A percentile compares a stretch with the other conserved stretches of the same genome.
Conservation (phyloP, 371 early-diverging fungal species). For the Phascolomyces articulosus region DNA sequence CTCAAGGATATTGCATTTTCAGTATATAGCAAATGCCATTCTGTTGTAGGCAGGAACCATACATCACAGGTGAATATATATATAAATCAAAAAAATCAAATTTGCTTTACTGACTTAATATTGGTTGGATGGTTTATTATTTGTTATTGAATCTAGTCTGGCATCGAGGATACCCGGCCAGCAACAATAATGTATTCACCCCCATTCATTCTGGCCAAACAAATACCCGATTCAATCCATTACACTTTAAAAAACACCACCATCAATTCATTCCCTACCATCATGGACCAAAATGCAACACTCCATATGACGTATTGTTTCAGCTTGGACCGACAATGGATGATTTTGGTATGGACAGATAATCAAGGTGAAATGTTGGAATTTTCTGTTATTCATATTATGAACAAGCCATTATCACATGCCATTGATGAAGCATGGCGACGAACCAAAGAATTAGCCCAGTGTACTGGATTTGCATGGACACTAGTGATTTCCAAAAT, state of each 20-base stretch:
- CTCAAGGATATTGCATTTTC: slow-evolving; percentile 66
- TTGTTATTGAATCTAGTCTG: too few species aligned
- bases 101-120: too few species aligned
- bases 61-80: slow-evolving; percentile 20
- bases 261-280: slow-evolving; percentile 23
- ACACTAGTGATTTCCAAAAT: slow-evolving; percentile 51
- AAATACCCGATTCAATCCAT: slow-evolving; percentile 38
- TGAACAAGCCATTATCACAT: slow-evolving; percentile 9
- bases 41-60: slow-evolving; percentile 38
- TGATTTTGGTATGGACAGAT: slow-evolving; percentile 64
- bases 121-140: too few species aligned
- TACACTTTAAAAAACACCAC: slow-evolving; percentile 45
- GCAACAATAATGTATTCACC: slow-evolving; percentile 52
- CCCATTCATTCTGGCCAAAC: slow-evolving; percentile 54
- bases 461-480: slow-evolving; percentile 38
- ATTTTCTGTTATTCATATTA: slow-evolving; percentile 29
- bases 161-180: slow-evolving; percentile 21
- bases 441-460: slow-evolving; percentile 32
- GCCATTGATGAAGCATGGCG: slow-evolving; percentile 48
- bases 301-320: slow-evolving; percentile 63
- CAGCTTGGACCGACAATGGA: slow-evolving; percentile 60
- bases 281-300: slow-evolving; percentile 36
- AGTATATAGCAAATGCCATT: slow-evolving; percentile 59
- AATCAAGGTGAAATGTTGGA: slow-evolving; percentile 62
- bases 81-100: too few species aligned